Conservation (phyloP, 1,284 basidiomycete species). For the Ceratobasidium sp. region DNA sequence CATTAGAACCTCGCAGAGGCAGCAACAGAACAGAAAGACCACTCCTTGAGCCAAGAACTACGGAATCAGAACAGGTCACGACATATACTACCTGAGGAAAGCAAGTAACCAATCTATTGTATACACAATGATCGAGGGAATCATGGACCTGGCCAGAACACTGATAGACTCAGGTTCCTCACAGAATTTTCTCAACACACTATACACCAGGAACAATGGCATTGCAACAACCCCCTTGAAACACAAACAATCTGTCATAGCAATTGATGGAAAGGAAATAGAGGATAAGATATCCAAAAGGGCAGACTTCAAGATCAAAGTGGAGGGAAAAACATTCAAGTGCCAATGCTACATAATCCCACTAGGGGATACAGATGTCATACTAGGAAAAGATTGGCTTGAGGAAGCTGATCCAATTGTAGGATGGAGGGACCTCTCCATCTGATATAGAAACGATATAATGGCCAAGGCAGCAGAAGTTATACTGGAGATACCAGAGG, state of each 20-base stretch:
- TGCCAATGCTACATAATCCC: not conserved
- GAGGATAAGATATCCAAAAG: not conserved
- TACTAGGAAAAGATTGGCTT: not conserved
- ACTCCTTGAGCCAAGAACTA: too few relatives aligned
- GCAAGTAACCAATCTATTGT: not conserved
- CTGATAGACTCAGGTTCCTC: not conserved
- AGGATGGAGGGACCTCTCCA: not conserved
- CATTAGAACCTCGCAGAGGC: too few relatives aligned
- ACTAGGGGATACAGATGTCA: not conserved
- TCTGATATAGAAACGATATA: not conserved
- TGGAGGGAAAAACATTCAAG: conserved; percentile 1
- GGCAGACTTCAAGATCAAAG: not conserved
- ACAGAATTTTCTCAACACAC: not conserved
- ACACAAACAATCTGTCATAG: not conserved
- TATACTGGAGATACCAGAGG: not conserved
- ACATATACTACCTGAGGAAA: too few relatives aligned
- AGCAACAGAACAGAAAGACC: too few relatives aligned
- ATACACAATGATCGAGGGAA: not conserved
- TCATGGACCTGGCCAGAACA: not conserved
- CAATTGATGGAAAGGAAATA: not conserved
- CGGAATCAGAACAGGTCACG: too few relatives aligned
- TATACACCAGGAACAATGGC: too few relatives aligned
- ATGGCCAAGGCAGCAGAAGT: too few relatives aligned
- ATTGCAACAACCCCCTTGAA: not conserved
- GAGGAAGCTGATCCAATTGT: not conserved